These are phyloP conservation scores for Globisporangium mamillatum DNA, from an alignment of 352 stramenopile genomes.

Conservation along the genomic window DNA sequence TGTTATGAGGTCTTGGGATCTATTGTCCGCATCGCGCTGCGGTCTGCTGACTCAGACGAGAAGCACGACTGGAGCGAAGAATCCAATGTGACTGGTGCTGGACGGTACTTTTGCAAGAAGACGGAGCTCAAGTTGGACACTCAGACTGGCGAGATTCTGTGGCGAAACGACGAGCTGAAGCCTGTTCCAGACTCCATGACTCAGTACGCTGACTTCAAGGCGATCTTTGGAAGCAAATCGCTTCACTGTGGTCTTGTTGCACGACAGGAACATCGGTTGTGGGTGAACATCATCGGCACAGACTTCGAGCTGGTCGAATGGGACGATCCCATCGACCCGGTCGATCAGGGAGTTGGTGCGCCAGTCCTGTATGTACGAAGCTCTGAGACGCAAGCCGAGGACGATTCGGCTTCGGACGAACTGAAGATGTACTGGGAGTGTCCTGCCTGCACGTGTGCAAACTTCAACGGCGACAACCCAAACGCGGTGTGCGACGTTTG, in stretches of 20 bases:
- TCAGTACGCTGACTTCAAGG: conserved; percentile 84
- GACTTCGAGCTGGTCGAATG: conserved; percentile 88
- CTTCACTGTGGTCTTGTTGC: conserved; percentile 87
- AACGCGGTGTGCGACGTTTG: conserved; percentile 79
- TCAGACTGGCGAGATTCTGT: conserved; percentile 87
- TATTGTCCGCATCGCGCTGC: conserved; percentile 76
- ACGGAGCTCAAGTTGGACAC: conserved; percentile 86
- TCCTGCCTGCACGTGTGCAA: conserved; percentile 76
- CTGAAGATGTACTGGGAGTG: conserved; percentile 90
- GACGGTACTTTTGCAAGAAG: conserved; percentile 65
- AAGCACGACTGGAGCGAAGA: conserved; percentile 71
- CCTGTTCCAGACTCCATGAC: conserved; percentile 90
- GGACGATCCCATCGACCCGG: conserved; percentile 71
- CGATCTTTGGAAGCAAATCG: conserved; percentile 80
- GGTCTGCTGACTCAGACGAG: conserved; percentile 50
- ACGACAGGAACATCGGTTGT: conserved; percentile 81
- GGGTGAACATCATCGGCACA: conserved; percentile 88
- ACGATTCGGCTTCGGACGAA: conserved; percentile 32
- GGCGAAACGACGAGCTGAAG: conserved; percentile 89
- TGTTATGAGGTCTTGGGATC: conserved; percentile 46
- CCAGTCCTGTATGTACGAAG: conserved; percentile 45
- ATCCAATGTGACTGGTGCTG: conserved; percentile 39
- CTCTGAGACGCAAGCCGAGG: conserved; percentile 6
- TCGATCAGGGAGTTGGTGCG: conserved; percentile 81
- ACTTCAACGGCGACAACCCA: conserved; percentile 85